A percentile compares a stretch with the other conserved stretches of the same genome.
Evolutionary conservation across 768 basidiomycete genomes (phyloP).

Genomic region (Phlebiopsis flavidoalba): DNA sequence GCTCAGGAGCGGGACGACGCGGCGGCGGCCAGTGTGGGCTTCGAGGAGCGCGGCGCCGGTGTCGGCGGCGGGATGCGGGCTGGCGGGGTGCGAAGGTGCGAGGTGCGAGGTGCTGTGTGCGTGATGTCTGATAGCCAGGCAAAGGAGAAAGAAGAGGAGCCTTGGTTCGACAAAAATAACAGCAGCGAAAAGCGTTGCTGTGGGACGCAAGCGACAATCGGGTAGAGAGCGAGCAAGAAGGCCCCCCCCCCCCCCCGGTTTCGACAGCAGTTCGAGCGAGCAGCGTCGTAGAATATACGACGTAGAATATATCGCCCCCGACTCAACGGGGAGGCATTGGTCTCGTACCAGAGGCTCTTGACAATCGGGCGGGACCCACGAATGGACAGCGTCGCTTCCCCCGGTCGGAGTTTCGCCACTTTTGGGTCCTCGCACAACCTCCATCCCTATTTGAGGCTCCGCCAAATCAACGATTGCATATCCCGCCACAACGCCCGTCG

Average conservation of each 20-base stretch:
- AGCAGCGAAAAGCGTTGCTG: constrained; percentile 26
- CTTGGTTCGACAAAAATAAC: constrained; percentile 18
- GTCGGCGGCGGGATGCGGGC: too few species aligned
- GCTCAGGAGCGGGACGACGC: constrained; percentile 5
- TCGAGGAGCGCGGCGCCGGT: constrained; percentile 3
- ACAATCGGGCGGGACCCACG: background rate
- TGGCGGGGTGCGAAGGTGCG: constrained; percentile 9
- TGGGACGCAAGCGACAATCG: constrained; percentile 22
- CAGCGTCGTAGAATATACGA: constrained; percentile 17
- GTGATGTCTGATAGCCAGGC: constrained; percentile 6
- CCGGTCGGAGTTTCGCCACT: background rate
- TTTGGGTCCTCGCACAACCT: background rate
- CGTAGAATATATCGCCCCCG: constrained; percentile 12
- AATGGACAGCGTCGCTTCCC: background rate
- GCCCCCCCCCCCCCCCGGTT: too few species aligned
- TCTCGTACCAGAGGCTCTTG: constrained; percentile 1
- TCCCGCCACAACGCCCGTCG: background rate
- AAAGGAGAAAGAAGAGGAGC: constrained; percentile 4
- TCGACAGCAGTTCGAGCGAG: constrained; percentile 28
- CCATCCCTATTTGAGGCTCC: background rate
- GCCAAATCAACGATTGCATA: background rate
- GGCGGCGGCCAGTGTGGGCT: constrained; percentile 3
- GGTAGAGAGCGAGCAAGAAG: constrained; percentile 28
- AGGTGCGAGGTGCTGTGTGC: constrained; percentile 11
- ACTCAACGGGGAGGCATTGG: constrained; percentile 7